phyloP scores from a whole-genome alignment of 2,329 filamentous ascomycete species.

The Huntiella bhutanensis region DNA sequence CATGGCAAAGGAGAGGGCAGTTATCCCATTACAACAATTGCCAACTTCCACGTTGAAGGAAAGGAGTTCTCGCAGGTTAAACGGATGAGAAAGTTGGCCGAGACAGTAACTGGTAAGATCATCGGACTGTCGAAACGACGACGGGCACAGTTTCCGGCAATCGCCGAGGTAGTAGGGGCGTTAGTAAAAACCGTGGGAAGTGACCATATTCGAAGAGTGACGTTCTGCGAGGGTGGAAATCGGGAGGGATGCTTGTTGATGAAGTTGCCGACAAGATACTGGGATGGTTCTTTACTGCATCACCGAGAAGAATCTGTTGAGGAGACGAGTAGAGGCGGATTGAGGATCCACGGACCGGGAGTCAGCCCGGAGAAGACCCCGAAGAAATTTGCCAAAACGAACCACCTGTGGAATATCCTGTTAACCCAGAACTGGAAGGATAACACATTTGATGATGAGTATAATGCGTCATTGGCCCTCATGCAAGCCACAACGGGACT shows the following conservation, averaged over 20 bases:
- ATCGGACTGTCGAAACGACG: conserved; percentile 68
- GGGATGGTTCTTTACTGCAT: too few relatives aligned
- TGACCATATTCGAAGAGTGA: conserved; percentile 42
- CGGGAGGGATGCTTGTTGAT: conserved; percentile 67
- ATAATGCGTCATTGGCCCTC: conserved; percentile 50
- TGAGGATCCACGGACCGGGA: too few relatives aligned
- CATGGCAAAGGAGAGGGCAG: conserved; percentile 45
- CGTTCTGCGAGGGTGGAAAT: conserved; percentile 77
- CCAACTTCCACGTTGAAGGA: conserved; percentile 51
- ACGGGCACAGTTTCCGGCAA: conserved; percentile 65
- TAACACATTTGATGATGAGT: conserved; percentile 27
- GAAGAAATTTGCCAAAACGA: too few relatives aligned
- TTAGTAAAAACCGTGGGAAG: conserved; percentile 50
- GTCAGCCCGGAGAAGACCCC: too few relatives aligned
- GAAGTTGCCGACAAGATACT: conserved; percentile 29
- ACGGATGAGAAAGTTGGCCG: conserved; percentile 32
- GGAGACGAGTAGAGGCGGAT: too few relatives aligned
- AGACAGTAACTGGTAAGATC: conserved; percentile 33
- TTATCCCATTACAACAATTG: conserved; percentile 70
- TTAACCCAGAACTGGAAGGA: conserved; percentile 32
- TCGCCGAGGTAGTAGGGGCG: conserved; percentile 60
- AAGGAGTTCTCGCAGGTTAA: conserved; percentile 37
- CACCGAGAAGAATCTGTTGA: conserved; percentile 5
- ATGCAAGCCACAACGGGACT: conserved; percentile 51
- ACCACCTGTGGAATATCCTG: conserved; percentile 15